Evolutionary conservation across 345 rosid species (phyloP), one percentile per base, ranked within the genome.

Genomic region (Corchorus olitorius): DNA sequence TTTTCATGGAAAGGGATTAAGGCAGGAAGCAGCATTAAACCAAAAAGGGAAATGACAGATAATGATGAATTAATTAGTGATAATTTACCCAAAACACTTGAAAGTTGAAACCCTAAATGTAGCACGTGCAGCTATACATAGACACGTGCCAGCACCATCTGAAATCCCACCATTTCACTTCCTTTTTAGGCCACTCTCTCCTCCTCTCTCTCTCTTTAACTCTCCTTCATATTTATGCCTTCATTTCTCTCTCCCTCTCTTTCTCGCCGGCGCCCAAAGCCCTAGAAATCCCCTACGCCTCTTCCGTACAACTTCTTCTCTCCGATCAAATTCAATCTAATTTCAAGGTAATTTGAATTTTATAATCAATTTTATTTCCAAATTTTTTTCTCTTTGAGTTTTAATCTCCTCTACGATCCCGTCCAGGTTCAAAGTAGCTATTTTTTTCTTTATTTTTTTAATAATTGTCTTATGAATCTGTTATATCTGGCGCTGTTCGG

Each of bases 221-320:
- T 61, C 61, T 19, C 50, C 19, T 35, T 61, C 66, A 34, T 62
- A 11, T 61, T 61, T 33, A 61, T 50, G 27, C 55, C n/a, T 72
- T 65, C 19, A 1, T 27, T 35, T 65, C 60, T 50, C 73, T 78
- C 78, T 45, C 10, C 48, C 11, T 49, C 58, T 69, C 73, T 58
- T 75, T 76, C 76, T 66, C 69, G 87, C 88, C 87, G 81, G 85
- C 87, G 86, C 84, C 70, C 53, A 56, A 77, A 65, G 65, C 68
- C 76, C 73, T 50, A 62, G 56, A 72, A 74, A 1, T 14, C 13
- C 12, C 55, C 4, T 11, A 45, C 46, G 0, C 48, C 12, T 35
- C 15, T 4, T 56, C 78, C 73, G 69, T 22, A 56, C 74, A 46
- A 56, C 1, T 1, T 34, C 56, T 20, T 46, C 5, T 68, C 48